Percentiles rank a stretch among this genome's conserved stretches.
Conservation (phyloP, 2,329 filamentous ascomycete genomes). For the Capronia coronata region DNA sequence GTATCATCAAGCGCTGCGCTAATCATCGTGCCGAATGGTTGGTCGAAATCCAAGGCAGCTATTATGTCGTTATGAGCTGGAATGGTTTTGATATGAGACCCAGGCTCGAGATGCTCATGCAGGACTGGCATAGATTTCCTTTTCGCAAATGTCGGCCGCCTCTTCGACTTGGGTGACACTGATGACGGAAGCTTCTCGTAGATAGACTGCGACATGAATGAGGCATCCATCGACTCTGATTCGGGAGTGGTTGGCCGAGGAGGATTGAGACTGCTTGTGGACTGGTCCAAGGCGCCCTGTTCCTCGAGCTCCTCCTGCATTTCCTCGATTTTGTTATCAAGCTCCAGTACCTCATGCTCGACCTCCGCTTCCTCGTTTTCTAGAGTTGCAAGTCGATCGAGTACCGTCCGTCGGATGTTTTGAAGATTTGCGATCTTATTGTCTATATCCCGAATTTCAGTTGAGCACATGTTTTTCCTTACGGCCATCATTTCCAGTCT, state of each 20-base stretch:
- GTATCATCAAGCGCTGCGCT: conserved; percentile 89
- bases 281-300: conserved; percentile 29
- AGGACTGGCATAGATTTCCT: conserved; percentile 87
- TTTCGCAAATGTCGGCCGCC: conserved; percentile 45
- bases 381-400: conserved; percentile 76
- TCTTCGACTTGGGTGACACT: conserved; percentile 41
- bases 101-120: conserved; percentile 90
- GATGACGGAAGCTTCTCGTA: conserved; percentile 76
- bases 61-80: conserved; percentile 82
- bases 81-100: conserved; percentile 79
- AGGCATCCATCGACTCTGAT: conserved; percentile 45
- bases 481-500: conserved; percentile 85
- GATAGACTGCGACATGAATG: conserved; percentile 96
- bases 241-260: conserved; percentile 44
- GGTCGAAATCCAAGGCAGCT: conserved; percentile 89
- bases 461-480: conserved; percentile 94
- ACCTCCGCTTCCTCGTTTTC: conserved; percentile 87
- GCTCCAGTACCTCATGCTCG: conserved; percentile 69
- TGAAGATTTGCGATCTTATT: conserved; percentile 91
- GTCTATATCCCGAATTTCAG: conserved; percentile 93
- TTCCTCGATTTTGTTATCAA: conserved; percentile 58
- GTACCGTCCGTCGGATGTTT: conserved; percentile 83
- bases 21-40: conserved; percentile 93
- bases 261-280: conserved; percentile 28
- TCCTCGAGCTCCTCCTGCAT: conserved; percentile 53